These are phyloP conservation scores for Myxozyma melibiosi DNA, from an alignment of 805 yeast genomes.

Conservation along the genomic window DNA sequence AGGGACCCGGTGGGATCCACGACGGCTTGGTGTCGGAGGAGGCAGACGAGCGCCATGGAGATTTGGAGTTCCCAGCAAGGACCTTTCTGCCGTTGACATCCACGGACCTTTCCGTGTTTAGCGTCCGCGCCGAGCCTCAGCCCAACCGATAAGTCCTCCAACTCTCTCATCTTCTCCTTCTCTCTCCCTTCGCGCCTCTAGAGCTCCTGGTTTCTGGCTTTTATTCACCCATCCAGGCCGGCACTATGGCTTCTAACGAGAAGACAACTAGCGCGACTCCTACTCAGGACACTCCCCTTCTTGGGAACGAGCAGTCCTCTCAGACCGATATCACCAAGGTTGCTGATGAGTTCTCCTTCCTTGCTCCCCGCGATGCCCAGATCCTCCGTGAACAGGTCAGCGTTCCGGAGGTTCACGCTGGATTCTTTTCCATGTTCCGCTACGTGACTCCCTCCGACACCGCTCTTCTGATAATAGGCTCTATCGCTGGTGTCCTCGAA, in stretches of 20 bases:
- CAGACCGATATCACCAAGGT: slow-evolving; percentile 14
- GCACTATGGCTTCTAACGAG: slow-evolving; percentile 5
- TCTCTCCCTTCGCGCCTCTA: background rate
- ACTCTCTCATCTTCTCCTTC: background rate
- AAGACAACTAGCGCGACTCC: slow-evolving; percentile 10
- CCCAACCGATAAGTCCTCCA: background rate
- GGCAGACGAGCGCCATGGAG: background rate
- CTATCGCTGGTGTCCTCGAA: slow-evolving; percentile 36
- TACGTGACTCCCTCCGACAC: slow-evolving; percentile 41
- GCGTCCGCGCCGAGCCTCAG: no score
- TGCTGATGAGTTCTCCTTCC: slow-evolving; percentile 37
- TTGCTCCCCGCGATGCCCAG: slow-evolving; percentile 41
- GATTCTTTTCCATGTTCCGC: slow-evolving; percentile 40
- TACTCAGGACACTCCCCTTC: slow-evolving; percentile 24
- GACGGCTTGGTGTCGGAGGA: no score
- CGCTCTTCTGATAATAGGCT: slow-evolving; percentile 38
- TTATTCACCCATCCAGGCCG: background rate
- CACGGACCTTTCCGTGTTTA: no score
- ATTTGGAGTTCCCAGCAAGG: slow-evolving; percentile 4
- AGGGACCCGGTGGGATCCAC: no score
- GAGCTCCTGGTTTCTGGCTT: background rate
- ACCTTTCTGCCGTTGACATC: slow-evolving; percentile 5
- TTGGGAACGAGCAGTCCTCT: slow-evolving; percentile 13
- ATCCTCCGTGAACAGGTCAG: slow-evolving; percentile 43
- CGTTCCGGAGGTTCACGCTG: slow-evolving; percentile 34